These are phyloP conservation scores for Basidiobolus meristosporus DNA, from an alignment of 371 early-diverging fungal genomes.

Conservation along the genomic window DNA sequence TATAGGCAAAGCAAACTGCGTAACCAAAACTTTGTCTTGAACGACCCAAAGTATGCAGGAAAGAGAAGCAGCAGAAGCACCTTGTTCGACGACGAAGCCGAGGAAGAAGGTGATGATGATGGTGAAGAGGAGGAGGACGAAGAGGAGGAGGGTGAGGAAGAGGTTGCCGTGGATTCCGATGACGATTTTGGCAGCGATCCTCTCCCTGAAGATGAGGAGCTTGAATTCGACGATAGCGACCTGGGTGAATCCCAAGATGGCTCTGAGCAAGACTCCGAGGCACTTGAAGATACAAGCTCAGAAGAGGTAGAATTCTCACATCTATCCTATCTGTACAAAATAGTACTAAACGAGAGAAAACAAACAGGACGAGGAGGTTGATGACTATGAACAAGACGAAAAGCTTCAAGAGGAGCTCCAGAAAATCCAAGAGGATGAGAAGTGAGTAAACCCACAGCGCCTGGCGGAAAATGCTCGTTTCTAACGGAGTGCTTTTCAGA, in stretches of 20 bases:
- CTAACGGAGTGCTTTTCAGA: slow-evolving; percentile 4
- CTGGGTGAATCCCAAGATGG: slow-evolving; percentile 8
- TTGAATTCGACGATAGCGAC: slow-evolving; percentile 6
- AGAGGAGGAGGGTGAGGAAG: slow-evolving; percentile 16
- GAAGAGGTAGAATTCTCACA: slow-evolving; percentile 7
- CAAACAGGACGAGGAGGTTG: background rate
- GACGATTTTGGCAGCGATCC: slow-evolving; percentile 6
- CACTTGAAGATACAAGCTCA: slow-evolving; percentile 6
- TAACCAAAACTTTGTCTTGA: slow-evolving; percentile 28
- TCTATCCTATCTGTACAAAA: background rate
- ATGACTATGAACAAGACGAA: slow-evolving; percentile 6
- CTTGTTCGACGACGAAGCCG: slow-evolving; percentile 24
- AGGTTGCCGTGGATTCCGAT: slow-evolving; percentile 7
- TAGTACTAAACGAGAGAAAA: background rate
- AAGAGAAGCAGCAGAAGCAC: slow-evolving; percentile 39
- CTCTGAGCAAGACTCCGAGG: slow-evolving; percentile 11
- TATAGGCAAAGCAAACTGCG: slow-evolving; percentile 39
- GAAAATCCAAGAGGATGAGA: slow-evolving; percentile 63
- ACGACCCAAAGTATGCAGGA: slow-evolving; percentile 63
- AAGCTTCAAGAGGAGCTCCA: slow-evolving; percentile 44
- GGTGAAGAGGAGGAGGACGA: slow-evolving; percentile 8
- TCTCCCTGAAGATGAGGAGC: slow-evolving; percentile 9
- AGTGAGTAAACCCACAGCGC: slow-evolving; percentile 12
- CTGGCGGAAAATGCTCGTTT: slow-evolving; percentile 4
- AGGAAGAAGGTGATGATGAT: slow-evolving; percentile 14